Conservation (phyloP, 495 filamentous ascomycete species). For the Tuber magnatum region DNA sequence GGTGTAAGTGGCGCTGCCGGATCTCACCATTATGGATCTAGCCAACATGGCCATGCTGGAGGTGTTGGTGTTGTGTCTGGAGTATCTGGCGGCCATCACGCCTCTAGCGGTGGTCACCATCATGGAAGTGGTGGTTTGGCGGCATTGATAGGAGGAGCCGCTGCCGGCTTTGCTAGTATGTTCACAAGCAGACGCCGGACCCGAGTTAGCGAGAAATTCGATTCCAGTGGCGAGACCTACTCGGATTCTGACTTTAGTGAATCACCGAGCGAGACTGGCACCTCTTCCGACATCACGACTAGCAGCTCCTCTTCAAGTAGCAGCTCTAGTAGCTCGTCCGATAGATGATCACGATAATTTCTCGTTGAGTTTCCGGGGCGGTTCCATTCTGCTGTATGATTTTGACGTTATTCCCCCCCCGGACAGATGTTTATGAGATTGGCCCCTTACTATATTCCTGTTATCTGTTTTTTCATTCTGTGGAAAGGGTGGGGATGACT, state of each 20-base stretch:
- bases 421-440: constrained; percentile 15
- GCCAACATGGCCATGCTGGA: constrained; percentile 3
- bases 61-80: constrained; percentile 7
- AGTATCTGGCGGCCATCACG: background rate
- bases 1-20: background rate
- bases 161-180: constrained; percentile 36
- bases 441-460: constrained; percentile 21
- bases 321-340: constrained; percentile 27
- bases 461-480: constrained; percentile 19
- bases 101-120: constrained; percentile 16
- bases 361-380: constrained; percentile 18
- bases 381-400: constrained; percentile 38
- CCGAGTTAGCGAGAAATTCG: constrained; percentile 34
- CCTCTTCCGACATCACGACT: constrained; percentile 24
- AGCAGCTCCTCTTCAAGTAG: constrained; percentile 32
- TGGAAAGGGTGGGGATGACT: constrained; percentile 11
- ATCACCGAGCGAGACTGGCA: constrained; percentile 28
- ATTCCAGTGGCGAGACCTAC: constrained; percentile 29
- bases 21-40: constrained; percentile 4
- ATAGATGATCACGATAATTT: constrained; percentile 10
- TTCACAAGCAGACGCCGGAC: constrained; percentile 25
- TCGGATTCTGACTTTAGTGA: constrained; percentile 26
- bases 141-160: constrained; percentile 38
- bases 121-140: constrained; percentile 28
- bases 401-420: constrained; percentile 24